A percentile compares a stretch with the other conserved stretches of the same genome.
phyloP scores from a whole-genome alignment of 306 rosid species.

The Arachis stenosperma region DNA sequence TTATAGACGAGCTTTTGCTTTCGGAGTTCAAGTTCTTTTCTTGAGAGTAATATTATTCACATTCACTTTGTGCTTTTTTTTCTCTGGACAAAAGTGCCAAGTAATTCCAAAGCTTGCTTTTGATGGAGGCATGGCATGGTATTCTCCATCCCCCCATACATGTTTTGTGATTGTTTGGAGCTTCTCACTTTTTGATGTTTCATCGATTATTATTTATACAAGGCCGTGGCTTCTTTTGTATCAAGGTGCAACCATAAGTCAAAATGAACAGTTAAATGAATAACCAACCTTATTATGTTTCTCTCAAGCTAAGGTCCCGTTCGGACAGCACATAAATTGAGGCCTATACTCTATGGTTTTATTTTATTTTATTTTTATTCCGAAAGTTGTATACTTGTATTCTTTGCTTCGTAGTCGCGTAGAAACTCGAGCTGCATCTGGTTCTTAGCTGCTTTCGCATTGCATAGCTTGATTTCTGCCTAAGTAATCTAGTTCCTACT shows the following conservation, averaged over 20 bases:
- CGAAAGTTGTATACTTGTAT: conserved; percentile 17
- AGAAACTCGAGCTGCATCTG: conserved; percentile 20
- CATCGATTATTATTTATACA: conserved; percentile 12
- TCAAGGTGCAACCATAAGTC: neutral
- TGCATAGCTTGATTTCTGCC: neutral
- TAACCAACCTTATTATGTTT: neutral
- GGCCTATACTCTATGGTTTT: neutral
- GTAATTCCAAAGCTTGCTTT: conserved; percentile 70
- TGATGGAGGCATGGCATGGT: conserved; percentile 46
- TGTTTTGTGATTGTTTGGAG: conserved; percentile 23
- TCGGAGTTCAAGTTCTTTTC: conserved; percentile 39
- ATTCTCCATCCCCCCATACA: conserved; percentile 34
- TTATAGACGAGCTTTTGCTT: conserved; percentile 43
- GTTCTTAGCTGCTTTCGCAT: conserved; percentile 26
- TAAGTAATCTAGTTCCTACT: conserved; percentile 10
- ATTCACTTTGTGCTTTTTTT: conserved; percentile 47
- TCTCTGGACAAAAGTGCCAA: conserved; percentile 45
- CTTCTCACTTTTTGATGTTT: conserved; percentile 17
- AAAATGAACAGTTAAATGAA: neutral
- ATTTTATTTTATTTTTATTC: neutral
- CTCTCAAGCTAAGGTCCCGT: conserved; percentile 13
- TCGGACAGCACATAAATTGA: neutral
- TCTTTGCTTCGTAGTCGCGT: conserved; percentile 38
- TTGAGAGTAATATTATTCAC: conserved; percentile 42
- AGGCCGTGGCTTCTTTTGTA: conserved; percentile 1